Evolutionary conservation across 108 stramenopile species (phyloP), one percentile per base, ranked within the genome.

Genomic region (Discostella pseudostelligera): DNA sequence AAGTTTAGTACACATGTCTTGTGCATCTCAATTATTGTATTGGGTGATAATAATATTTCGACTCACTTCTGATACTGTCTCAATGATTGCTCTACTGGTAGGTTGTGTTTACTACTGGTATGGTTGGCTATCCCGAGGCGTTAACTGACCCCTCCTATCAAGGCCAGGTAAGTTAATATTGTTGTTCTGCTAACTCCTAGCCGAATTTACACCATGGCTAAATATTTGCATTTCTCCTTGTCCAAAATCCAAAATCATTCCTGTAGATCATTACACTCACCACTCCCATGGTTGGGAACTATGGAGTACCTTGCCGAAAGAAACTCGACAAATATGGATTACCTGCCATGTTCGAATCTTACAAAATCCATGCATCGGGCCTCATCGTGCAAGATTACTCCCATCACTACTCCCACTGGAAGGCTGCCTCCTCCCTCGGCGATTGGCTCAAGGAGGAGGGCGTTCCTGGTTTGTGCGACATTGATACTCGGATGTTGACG

Each of bases 71-170:
- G n/a, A 20, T 25, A 45, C 19, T 35, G 28, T n/a, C n/a, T n/a
- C n/a, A n/a, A n/a, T n/a, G n/a, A n/a, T n/a, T n/a, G n/a, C n/a
- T n/a, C n/a, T 56, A 39, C 13, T 35, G 2, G 12, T 81, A 99
- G 92, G 97, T 99, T 49, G 98, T 99, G 45, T 99, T 99, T 80
- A 94, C 96, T 60, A 99, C 98, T 0, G 96, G 97, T 59, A 99
- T 99, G 98, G 98, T 99, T 14, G 98, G 98, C 53, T 99, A 99
- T 83, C 96, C 97, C 22, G 98, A 99, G 70, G 84, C 88, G 44
- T 86, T 99, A 76, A 99, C 98, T 1, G 98, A 99, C 82, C 98
- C 98, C 51, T 97, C 96, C 45, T 99, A 97, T 73, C 83, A 93
- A 70, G 97, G 97, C 19, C 96, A 97, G 85, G 87, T 88, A 67